Evolutionary conservation across 2,329 filamentous ascomycete genomes (phyloP).

Genomic region (Setomelanomma holmii): DNA sequence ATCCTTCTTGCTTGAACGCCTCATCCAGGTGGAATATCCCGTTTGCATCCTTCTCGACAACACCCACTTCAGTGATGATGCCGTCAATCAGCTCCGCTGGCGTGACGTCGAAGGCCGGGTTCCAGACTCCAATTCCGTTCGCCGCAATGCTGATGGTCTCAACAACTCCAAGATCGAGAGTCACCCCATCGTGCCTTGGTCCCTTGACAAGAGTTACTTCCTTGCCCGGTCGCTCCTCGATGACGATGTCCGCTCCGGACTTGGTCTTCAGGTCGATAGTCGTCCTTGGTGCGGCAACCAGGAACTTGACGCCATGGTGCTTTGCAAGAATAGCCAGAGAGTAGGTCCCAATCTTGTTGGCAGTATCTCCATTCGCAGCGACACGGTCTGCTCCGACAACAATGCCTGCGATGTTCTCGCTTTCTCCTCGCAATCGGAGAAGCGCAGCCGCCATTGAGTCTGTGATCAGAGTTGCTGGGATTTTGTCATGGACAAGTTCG

Average conservation of each 20-base stretch:
- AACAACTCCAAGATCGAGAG: slow-evolving; percentile 67
- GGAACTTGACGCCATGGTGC: slow-evolving; percentile 88
- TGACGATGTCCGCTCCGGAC: slow-evolving; percentile 80
- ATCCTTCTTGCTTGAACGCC: slow-evolving; percentile 46
- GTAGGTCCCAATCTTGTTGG: slow-evolving; percentile 98
- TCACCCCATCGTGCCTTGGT: slow-evolving; percentile 70
- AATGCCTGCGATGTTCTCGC: slow-evolving; percentile 79
- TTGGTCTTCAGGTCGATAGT: slow-evolving; percentile 87
- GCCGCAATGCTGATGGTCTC: slow-evolving; percentile 82
- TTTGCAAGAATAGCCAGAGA: slow-evolving; percentile 87
- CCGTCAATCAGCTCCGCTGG: slow-evolving; percentile 88
- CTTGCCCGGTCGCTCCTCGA: slow-evolving; percentile 82
- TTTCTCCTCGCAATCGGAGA: slow-evolving; percentile 67
- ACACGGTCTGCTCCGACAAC: slow-evolving; percentile 96
- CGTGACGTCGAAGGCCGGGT: slow-evolving; percentile 96
- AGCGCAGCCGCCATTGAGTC: slow-evolving; percentile 96
- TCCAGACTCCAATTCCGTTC: slow-evolving; percentile 85
- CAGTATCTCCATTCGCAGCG: slow-evolving; percentile 94
- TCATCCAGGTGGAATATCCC: slow-evolving; percentile 70
- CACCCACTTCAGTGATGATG: slow-evolving; percentile 90
- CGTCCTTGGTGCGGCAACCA: slow-evolving; percentile 93
- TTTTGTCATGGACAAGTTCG: slow-evolving; percentile 91
- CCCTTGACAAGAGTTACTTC: slow-evolving; percentile 89
- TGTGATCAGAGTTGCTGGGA: slow-evolving; percentile 89
- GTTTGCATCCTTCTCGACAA: slow-evolving; percentile 76